Base-by-base conservation (phyloP, 108 stramenopile genomes). In the Fistulifera solaris region DNA sequence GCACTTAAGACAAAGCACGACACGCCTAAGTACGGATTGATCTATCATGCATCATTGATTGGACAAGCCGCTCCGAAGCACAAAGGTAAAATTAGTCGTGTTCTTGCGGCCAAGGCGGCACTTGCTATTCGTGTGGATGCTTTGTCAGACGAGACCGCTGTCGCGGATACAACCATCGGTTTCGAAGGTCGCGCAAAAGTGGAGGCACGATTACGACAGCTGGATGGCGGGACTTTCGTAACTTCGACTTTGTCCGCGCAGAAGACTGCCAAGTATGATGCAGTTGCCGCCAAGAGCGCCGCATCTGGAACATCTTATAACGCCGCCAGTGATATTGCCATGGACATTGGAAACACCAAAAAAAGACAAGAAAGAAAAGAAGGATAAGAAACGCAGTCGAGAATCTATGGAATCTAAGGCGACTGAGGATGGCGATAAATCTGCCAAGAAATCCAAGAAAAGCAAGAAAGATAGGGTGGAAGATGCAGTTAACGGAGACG, bases 1-100 rank as follows among this genome's bases (percentile, higher is more conserved):
- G 99, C 99, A 8, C 87, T 99, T 3, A 99, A 99, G 75, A 99
- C 97, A 18, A 98, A 98, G 69, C 96, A 96, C 41, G 97, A 98
- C 70, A 99, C 99, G 40, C 99, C 99, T 27, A 99, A 99, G 68
- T 99, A 99, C 68, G 99, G 99, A 47, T 76, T 99, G 31, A 98
- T 99, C 58, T 99, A 98, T 67, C 97, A 98, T 65, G 95, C 96
- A 3, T 81, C 94, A 26, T 48, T 99, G 28, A 94, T 99, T 46
- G 99, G 99, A 44, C 99, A 99, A 68, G 92, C 97, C 11, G 78
- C 92, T 38, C 96, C 98, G 13, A 99, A 99, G 85, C 75, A 98
- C 78, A 99, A 99, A 77, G 99, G 99, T 31, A 99, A 99, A 75
- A 96, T 99, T 42, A 84, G 87, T 57, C 92, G 99, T 39, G 97